phyloP scores from a whole-genome alignment of 2,329 filamentous ascomycete species.

The Shiraia bambusicola region DNA sequence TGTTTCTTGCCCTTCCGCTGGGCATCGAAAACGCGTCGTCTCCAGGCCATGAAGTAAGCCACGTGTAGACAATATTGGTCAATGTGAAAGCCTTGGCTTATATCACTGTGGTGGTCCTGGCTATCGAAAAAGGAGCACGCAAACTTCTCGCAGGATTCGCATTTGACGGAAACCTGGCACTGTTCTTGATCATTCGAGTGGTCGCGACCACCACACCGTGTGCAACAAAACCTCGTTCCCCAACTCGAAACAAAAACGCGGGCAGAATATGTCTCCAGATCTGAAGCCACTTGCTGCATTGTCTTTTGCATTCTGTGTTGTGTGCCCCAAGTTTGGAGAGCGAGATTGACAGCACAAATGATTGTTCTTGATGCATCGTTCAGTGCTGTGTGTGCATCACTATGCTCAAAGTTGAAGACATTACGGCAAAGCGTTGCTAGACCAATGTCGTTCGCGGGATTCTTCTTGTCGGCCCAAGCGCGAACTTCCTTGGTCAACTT shows the following conservation, averaged over 20 bases:
- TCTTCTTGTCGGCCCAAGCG: constrained; percentile 1
- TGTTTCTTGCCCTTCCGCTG: constrained; percentile 1
- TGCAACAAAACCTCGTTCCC: constrained; percentile 11
- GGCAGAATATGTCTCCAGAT: constrained; percentile 5
- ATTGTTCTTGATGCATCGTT: constrained; percentile 24
- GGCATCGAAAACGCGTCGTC: constrained; percentile 1
- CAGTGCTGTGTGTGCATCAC: constrained; percentile 21
- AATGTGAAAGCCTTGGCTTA: too few relatives aligned
- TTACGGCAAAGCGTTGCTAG: constrained; percentile 9
- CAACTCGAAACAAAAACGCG: constrained; percentile 1
- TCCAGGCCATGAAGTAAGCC: constrained; percentile 3
- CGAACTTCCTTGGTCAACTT: constrained; percentile 10
- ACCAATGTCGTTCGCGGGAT: constrained; percentile 8
- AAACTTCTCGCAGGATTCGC: constrained; percentile 10
- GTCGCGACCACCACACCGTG: constrained; percentile 13
- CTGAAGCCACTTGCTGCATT: constrained; percentile 10
- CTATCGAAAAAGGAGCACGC: background rate
- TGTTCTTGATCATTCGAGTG: constrained; percentile 4
- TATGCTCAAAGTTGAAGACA: constrained; percentile 10
- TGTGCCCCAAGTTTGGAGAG: constrained; percentile 2
- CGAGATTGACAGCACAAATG: constrained; percentile 18
- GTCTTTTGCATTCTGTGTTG: background rate
- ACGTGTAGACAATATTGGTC: constrained; percentile 5
- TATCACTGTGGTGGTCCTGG: too few relatives aligned
- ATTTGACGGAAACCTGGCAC: constrained; percentile 5